phyloP scores from a whole-genome alignment of 2,329 filamentous ascomycete genomes.

The Emmonsiellopsis sp. region DNA sequence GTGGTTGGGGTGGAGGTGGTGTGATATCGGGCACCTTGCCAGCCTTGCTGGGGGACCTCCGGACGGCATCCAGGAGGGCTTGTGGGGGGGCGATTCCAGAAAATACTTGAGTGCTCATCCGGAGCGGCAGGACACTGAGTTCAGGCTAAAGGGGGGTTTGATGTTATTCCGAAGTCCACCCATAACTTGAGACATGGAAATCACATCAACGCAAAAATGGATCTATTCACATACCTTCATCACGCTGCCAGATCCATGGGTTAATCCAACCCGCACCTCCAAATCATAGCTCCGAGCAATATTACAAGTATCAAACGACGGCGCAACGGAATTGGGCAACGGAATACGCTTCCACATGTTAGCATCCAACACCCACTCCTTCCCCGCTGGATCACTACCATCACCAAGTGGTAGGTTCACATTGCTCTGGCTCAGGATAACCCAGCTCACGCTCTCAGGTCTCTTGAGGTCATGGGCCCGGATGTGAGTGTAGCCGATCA shows the following conservation, averaged over 20 bases:
- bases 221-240: constrained; percentile 27
- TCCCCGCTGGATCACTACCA: constrained; percentile 48
- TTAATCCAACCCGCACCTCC: constrained; percentile 69
- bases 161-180: background rate
- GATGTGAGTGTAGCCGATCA: constrained; percentile 72
- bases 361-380: constrained; percentile 61
- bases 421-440: constrained; percentile 62
- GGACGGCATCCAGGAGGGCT: constrained; percentile 61
- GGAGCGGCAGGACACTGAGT: constrained; percentile 66
- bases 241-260: constrained; percentile 55
- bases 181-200: background rate
- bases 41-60: constrained; percentile 18
- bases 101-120: constrained; percentile 71
- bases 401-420: constrained; percentile 62
- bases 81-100: constrained; percentile 79
- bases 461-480: constrained; percentile 66
- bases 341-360: constrained; percentile 62
- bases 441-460: constrained; percentile 64
- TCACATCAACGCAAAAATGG: background rate
- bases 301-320: constrained; percentile 84
- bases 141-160: constrained; percentile 46
- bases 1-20: constrained; percentile 31
- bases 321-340: constrained; percentile 78
- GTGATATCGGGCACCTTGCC: constrained; percentile 18
- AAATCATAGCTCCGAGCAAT: constrained; percentile 73